Percentiles rank a stretch among this genome's conserved stretches.
These are phyloP conservation scores for Ustilago tritici DNA, from an alignment of 1,284 basidiomycete genomes.

Conservation along the genomic window DNA sequence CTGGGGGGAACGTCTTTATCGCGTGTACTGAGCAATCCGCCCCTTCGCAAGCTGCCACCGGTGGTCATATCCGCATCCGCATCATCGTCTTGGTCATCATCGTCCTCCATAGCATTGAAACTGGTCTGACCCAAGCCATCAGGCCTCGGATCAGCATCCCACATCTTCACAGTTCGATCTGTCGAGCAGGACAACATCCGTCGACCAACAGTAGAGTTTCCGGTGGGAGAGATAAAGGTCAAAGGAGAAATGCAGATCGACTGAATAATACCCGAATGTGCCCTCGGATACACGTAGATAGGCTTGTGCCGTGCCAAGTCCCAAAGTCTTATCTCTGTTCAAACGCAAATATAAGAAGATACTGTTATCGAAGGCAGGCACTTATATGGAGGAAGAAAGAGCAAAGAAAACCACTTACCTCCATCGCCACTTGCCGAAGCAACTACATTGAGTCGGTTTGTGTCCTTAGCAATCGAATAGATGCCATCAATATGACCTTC, in stretches of 20 bases:
- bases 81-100: conserved; percentile 67
- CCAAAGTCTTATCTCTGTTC: conserved; percentile 85
- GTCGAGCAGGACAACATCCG: conserved; percentile 89
- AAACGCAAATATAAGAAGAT: neutral
- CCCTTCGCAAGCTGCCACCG: conserved; percentile 51
- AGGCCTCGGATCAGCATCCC: conserved; percentile 74
- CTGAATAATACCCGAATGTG: conserved; percentile 88
- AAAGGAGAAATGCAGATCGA: conserved; percentile 81
- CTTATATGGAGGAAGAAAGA: neutral
- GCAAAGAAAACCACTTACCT: conserved; percentile 73
- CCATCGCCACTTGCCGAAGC: conserved; percentile 96
- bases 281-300: conserved; percentile 79
- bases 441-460: conserved; percentile 81
- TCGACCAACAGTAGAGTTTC: conserved; percentile 69
- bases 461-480: conserved; percentile 84
- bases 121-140: conserved; percentile 68
- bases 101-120: conserved; percentile 52
- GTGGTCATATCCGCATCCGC: conserved; percentile 54
- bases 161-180: conserved; percentile 91
- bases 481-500: conserved; percentile 97
- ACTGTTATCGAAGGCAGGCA: neutral
- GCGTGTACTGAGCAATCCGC: conserved; percentile 59
- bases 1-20: conserved; percentile 50
- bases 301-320: conserved; percentile 80
- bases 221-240: conserved; percentile 66